These are phyloP conservation scores for Erigeron canadensis DNA, from an alignment of 129 eudicot genomes.

Conservation along the genomic window DNA sequence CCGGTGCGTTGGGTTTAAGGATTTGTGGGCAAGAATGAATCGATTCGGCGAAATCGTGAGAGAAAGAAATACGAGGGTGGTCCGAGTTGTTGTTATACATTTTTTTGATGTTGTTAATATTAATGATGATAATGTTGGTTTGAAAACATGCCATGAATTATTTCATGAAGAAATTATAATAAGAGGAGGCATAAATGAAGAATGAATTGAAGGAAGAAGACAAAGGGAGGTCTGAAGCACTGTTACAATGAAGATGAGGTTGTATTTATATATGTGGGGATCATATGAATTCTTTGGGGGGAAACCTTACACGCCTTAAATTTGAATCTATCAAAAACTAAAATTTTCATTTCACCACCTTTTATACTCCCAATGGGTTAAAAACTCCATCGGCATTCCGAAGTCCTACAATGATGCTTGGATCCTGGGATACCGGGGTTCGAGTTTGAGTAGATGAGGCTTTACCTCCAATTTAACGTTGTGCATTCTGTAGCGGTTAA, in stretches of 20 bases:
- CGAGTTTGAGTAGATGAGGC: too few species aligned
- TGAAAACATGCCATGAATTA: slow-evolving; percentile 34
- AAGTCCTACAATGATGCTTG: too few species aligned
- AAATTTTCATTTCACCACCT: neutral
- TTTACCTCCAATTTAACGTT: too few species aligned
- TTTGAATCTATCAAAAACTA: slow-evolving; percentile 32
- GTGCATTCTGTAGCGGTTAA: too few species aligned
- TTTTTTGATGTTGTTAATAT: slow-evolving; percentile 17
- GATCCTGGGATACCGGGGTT: too few species aligned
- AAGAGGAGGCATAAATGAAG: slow-evolving; percentile 35
- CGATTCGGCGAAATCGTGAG: slow-evolving; percentile 74
- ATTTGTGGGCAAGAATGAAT: slow-evolving; percentile 29
- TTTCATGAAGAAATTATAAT: slow-evolving; percentile 17
- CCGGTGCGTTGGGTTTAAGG: slow-evolving; percentile 38
- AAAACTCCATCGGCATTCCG: too few species aligned
- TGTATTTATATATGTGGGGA: slow-evolving; percentile 41
- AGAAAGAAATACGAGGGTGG: slow-evolving; percentile 85
- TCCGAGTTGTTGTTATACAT: slow-evolving; percentile 38
- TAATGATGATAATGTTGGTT: neutral
- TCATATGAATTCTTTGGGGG: slow-evolving; percentile 35
- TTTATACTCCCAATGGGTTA: neutral
- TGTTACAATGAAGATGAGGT: slow-evolving; percentile 38
- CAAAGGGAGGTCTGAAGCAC: slow-evolving; percentile 35
- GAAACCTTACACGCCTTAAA: slow-evolving; percentile 19
- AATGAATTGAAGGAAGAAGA: slow-evolving; percentile 34